Evolutionary conservation across 768 basidiomycete genomes (phyloP).

Genomic region (Naganishia vishniacii): DNA sequence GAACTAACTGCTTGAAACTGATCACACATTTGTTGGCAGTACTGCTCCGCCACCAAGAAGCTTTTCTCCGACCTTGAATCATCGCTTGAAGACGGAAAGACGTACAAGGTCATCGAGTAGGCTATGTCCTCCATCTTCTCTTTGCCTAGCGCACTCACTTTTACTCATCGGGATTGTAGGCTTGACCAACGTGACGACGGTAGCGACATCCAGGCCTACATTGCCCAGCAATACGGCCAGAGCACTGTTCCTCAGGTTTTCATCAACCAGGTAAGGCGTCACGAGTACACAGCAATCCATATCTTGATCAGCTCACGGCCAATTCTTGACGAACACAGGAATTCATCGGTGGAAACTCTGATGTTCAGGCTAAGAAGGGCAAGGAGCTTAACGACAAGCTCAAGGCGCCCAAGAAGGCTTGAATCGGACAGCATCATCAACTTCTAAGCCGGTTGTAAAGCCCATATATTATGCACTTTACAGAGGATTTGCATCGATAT

Average conservation of each 20-base stretch:
- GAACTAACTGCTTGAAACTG: background rate
- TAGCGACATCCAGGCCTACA: slow-evolving; percentile 45
- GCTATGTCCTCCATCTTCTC: background rate
- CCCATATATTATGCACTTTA: background rate
- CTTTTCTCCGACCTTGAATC: slow-evolving; percentile 20
- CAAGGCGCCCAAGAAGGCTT: slow-evolving; percentile 22
- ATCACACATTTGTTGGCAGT: slow-evolving; percentile 8
- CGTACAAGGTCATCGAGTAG: slow-evolving; percentile 32
- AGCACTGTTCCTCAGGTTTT: slow-evolving; percentile 47
- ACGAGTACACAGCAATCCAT: no score
- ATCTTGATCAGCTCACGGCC: no score
- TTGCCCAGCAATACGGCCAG: slow-evolving; percentile 42
- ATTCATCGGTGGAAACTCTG: slow-evolving; percentile 47
- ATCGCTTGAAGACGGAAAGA: slow-evolving; percentile 35
- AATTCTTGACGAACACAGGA: slow-evolving; percentile 28
- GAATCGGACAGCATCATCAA: background rate
- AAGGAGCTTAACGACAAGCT: slow-evolving; percentile 16
- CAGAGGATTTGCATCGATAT: background rate
- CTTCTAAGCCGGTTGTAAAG: slow-evolving; percentile 1
- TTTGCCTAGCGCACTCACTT: no score
- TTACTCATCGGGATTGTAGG: no score
- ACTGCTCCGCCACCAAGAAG: slow-evolving; percentile 28
- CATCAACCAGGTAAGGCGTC: slow-evolving; percentile 37
- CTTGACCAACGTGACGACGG: slow-evolving; percentile 44
- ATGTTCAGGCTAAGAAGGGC: slow-evolving; percentile 35